phyloP scores from a whole-genome alignment of 1,139 yeast genomes.

The Suhomyces choctaworum region DNA sequence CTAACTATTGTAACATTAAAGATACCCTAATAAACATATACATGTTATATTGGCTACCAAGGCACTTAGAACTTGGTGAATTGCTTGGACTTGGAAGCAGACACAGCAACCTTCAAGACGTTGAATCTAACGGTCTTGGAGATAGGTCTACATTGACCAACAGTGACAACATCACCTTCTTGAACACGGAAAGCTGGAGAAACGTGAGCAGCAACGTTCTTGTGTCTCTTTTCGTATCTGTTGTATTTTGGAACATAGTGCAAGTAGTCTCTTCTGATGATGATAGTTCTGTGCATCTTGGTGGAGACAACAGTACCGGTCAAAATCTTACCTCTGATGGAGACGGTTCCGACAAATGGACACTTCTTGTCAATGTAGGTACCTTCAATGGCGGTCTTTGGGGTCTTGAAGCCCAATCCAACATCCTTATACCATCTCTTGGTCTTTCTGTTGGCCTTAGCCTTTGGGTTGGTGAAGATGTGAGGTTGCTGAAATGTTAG shows the following conservation, averaged over 20 bases:
- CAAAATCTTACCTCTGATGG: conserved; percentile 99
- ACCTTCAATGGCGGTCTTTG: conserved; percentile 97
- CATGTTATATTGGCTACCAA: conserved; percentile 8
- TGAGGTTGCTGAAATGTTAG: conserved; percentile 87
- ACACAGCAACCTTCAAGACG: conserved; percentile 93
- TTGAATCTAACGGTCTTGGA: conserved; percentile 99
- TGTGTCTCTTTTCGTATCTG: conserved; percentile 99
- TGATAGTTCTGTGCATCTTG: conserved; percentile 99
- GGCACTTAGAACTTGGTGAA: conserved; percentile 86
- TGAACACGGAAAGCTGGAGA: conserved; percentile 99
- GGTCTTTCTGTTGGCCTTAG: conserved; percentile 97
- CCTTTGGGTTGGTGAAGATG: conserved; percentile 99
- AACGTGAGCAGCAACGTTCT: conserved; percentile 99
- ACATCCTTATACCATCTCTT: conserved; percentile 99
- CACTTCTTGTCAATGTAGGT: conserved; percentile 99
- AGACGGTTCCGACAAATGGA: conserved; percentile 95
- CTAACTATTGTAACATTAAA: conserved; percentile 28
- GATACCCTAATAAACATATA: conserved; percentile 13
- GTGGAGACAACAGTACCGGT: conserved; percentile 99
- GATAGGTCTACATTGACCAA: conserved; percentile 99
- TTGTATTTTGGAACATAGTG: conserved; percentile 99
- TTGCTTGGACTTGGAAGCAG: conserved; percentile 89
- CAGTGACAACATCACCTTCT: conserved; percentile 99
- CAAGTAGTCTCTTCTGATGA: conserved; percentile 99
- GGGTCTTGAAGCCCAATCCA: conserved; percentile 99